Conservation (phyloP, 805 yeast genomes). For the Kodamaea leandrae region DNA sequence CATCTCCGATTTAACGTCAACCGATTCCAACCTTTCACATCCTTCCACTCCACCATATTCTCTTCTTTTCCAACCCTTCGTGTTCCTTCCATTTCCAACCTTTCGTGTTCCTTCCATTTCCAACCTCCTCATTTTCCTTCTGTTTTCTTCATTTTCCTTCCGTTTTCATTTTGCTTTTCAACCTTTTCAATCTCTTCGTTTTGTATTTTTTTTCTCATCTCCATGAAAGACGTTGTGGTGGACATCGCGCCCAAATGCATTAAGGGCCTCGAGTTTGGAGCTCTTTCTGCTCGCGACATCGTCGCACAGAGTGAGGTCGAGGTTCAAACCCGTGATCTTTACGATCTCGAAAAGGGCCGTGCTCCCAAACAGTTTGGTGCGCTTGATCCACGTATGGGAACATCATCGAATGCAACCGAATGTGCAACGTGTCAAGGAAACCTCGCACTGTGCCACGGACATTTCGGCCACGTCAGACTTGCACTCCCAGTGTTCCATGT, state of each 20-base stretch:
- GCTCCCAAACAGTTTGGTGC: slow-evolving; percentile 85
- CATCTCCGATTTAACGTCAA: too few relatives aligned
- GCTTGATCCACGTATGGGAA: slow-evolving; percentile 90
- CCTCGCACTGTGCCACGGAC: slow-evolving; percentile 95
- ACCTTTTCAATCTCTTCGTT: too few relatives aligned
- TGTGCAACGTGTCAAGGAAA: slow-evolving; percentile 92
- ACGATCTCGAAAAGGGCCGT: slow-evolving; percentile 86
- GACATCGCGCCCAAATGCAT: slow-evolving; percentile 90
- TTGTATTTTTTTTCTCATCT: background rate
- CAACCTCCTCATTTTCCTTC: too few relatives aligned
- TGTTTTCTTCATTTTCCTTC: too few relatives aligned
- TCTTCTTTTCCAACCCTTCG: too few relatives aligned
- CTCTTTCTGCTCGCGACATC: slow-evolving; percentile 87
- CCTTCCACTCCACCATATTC: too few relatives aligned
- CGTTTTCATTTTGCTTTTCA: too few relatives aligned
- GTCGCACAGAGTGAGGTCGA: slow-evolving; percentile 94
- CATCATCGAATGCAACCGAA: slow-evolving; percentile 77
- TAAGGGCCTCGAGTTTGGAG: slow-evolving; percentile 87
- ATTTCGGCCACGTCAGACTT: slow-evolving; percentile 90
- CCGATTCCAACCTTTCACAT: too few relatives aligned
- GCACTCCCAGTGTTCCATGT: slow-evolving; percentile 97
- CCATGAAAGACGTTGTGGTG: slow-evolving; percentile 51
- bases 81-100: too few relatives aligned
- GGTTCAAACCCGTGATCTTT: slow-evolving; percentile 84
- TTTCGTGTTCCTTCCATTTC: too few relatives aligned